Conservation (phyloP, 352 stramenopile genomes). For the Pythium biforme region DNA sequence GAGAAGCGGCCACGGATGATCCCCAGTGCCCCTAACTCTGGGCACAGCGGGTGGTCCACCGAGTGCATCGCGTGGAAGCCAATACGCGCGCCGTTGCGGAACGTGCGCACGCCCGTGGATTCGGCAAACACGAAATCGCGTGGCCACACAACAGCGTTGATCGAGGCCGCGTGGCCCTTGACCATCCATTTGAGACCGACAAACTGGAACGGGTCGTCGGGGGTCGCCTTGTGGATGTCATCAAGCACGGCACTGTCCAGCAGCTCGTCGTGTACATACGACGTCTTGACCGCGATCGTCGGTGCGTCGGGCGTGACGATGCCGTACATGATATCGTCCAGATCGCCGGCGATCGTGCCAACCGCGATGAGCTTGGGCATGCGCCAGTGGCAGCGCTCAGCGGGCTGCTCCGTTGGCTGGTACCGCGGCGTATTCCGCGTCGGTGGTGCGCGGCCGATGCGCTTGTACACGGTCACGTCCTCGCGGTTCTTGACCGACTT, state of each 20-base stretch:
- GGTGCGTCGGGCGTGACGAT: slow-evolving; percentile 31
- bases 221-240: slow-evolving; percentile 38
- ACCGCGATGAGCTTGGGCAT: slow-evolving; percentile 47
- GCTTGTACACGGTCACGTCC: slow-evolving; percentile 35
- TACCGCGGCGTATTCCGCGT: slow-evolving; percentile 12
- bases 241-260: slow-evolving; percentile 35
- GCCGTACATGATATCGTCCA: slow-evolving; percentile 69
- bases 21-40: not conserved
- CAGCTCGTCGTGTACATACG: slow-evolving; percentile 27
- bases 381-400: slow-evolving; percentile 37
- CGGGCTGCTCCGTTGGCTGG: not conserved
- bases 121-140: slow-evolving; percentile 52
- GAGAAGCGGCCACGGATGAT: slow-evolving; percentile 18
- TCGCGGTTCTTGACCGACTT: slow-evolving; percentile 38
- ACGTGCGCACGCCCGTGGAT: slow-evolving; percentile 35
- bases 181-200: slow-evolving; percentile 30
- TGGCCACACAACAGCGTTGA: slow-evolving; percentile 28
- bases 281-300: slow-evolving; percentile 37
- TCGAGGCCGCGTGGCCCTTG: slow-evolving; percentile 4
- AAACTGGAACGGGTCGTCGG: slow-evolving; percentile 22
- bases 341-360: slow-evolving; percentile 44
- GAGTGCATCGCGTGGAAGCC: slow-evolving; percentile 42
- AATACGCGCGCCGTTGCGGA: slow-evolving; percentile 36
- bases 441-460: slow-evolving; percentile 5
- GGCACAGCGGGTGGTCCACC: slow-evolving; percentile 26